Conservation (phyloP, 352 stramenopile genomes). For the Phytophthora boehmeriae region DNA sequence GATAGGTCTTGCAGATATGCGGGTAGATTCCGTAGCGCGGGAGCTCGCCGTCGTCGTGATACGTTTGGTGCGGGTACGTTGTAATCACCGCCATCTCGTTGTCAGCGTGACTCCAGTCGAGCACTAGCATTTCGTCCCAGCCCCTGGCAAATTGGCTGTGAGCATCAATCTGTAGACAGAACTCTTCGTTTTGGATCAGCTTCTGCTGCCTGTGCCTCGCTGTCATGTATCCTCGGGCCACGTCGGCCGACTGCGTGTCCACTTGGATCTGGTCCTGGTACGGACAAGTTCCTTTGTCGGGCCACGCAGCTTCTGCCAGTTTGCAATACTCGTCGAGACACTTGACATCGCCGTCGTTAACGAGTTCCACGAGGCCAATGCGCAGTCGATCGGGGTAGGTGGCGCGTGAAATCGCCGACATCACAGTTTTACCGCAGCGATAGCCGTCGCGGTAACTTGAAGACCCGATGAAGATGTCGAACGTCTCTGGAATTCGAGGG, state of each 20-base stretch:
- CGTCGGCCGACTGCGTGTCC: constrained; percentile 56
- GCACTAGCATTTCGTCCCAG: constrained; percentile 61
- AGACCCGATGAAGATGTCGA: constrained; percentile 60
- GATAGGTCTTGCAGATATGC: constrained; percentile 64
- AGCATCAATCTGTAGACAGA: constrained; percentile 70
- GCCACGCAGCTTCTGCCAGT: constrained; percentile 53
- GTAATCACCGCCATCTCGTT: constrained; percentile 78
- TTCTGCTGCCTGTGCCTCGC: constrained; percentile 71
- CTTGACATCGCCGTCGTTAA: constrained; percentile 54
- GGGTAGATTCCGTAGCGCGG: constrained; percentile 47
- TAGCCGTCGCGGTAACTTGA: constrained; percentile 71
- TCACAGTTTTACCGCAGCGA: constrained; percentile 66
- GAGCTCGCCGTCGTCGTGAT: constrained; percentile 64
- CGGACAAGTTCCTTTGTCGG: constrained; percentile 48
- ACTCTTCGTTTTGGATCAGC: constrained; percentile 61
- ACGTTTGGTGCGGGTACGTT: constrained; percentile 70
- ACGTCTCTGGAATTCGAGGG: constrained; percentile 33
- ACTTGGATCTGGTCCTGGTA: constrained; percentile 60
- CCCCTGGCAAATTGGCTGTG: constrained; percentile 77
- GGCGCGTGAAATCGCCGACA: constrained; percentile 58
- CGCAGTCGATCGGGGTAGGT: constrained; percentile 59
- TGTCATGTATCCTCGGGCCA: constrained; percentile 64
- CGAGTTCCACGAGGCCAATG: constrained; percentile 73
- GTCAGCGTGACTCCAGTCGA: constrained; percentile 56
- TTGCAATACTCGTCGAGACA: constrained; percentile 71